These are phyloP conservation scores for Colletotrichum lupini DNA, from an alignment of 2,329 filamentous ascomycete species.

Conservation along the genomic window DNA sequence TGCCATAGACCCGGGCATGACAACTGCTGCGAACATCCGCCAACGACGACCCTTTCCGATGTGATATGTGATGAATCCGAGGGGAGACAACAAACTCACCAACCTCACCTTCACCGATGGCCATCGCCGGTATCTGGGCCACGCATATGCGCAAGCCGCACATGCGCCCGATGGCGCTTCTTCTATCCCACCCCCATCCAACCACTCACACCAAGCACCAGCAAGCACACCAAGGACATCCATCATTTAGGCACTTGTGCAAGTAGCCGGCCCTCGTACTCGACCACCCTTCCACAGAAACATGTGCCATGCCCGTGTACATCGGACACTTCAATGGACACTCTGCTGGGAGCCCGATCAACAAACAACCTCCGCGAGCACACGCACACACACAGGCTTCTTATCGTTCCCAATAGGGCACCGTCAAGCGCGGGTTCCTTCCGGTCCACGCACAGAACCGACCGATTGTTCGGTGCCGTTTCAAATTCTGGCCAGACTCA, in stretches of 20 bases:
- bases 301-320: neutral
- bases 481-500: constrained; percentile 20
- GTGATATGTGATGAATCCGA: constrained; percentile 23
- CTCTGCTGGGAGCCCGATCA: neutral
- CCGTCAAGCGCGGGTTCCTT: constrained; percentile 18
- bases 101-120: neutral
- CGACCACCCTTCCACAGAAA: neutral
- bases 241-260: neutral
- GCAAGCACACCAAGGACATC: neutral
- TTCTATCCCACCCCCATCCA: neutral
- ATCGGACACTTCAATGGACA: neutral
- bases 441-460: constrained; percentile 27
- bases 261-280: neutral
- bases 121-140: neutral
- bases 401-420: neutral
- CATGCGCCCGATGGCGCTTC: constrained; percentile 12
- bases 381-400: neutral
- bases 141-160: neutral
- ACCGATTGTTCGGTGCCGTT: constrained; percentile 21
- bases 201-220: neutral
- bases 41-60: constrained; percentile 26
- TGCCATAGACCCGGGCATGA: constrained; percentile 34
- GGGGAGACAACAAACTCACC: neutral
- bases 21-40: constrained; percentile 34
- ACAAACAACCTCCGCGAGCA: neutral